Evolutionary conservation across 768 basidiomycete genomes (phyloP).

Genomic region (Podaxis sp.): DNA sequence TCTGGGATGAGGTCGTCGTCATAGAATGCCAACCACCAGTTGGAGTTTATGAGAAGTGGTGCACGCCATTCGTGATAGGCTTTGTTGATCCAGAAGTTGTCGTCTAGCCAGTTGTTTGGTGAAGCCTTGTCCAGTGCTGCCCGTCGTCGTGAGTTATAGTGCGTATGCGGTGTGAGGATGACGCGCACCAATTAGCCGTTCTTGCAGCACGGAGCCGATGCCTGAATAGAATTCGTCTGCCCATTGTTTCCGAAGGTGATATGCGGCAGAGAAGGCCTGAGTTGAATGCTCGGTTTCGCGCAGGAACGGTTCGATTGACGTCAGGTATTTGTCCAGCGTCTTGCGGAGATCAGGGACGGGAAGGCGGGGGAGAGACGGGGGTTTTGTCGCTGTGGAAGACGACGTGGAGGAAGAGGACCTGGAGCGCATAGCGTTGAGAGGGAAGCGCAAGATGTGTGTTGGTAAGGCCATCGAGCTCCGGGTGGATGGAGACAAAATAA

Average conservation of each 20-base stretch:
- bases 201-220: conserved; percentile 66
- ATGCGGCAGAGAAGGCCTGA: conserved; percentile 50
- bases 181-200: conserved; percentile 67
- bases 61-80: conserved; percentile 87
- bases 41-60: conserved; percentile 86
- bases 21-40: conserved; percentile 91
- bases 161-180: conserved; percentile 6
- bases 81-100: conserved; percentile 88
- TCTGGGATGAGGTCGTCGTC: conserved; percentile 68
- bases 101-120: conserved; percentile 91
- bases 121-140: conserved; percentile 79
- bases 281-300: conserved; percentile 68
- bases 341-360: conserved; percentile 79
- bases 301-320: conserved; percentile 75
- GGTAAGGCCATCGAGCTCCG: background rate
- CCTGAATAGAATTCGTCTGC: conserved; percentile 71
- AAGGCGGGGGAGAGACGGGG: conserved; percentile 56
- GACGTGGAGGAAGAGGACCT: background rate
- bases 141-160: conserved; percentile 20
- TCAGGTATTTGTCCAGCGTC: conserved; percentile 76
- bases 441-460: background rate
- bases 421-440: conserved; percentile 1
- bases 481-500: background rate
- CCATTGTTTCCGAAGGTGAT: conserved; percentile 54
- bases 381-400: conserved; percentile 16